Evolutionary conservation across 2,329 filamentous ascomycete species (phyloP).

Genomic region (Aspergillus oerlinghausenensis): DNA sequence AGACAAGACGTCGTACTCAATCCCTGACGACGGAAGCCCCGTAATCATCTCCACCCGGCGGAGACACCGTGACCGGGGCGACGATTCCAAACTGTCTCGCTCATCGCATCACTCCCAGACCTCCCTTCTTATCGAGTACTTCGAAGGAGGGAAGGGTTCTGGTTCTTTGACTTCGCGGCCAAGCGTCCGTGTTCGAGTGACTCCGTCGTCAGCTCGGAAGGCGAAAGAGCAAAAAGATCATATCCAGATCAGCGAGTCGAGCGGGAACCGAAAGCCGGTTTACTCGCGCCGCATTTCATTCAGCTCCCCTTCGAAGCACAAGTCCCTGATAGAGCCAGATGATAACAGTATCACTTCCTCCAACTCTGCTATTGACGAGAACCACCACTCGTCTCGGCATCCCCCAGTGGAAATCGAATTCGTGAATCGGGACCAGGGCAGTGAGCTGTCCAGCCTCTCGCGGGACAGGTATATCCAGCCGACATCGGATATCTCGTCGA

Average conservation of each 20-base stretch:
- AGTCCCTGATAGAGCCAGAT: constrained; percentile 45
- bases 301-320: constrained; percentile 36
- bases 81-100: constrained; percentile 48
- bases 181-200: constrained; percentile 75
- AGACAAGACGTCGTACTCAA: constrained; percentile 48
- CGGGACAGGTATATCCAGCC: constrained; percentile 61
- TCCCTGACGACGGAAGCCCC: constrained; percentile 60
- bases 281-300: constrained; percentile 66
- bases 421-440: constrained; percentile 58
- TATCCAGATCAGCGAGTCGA: constrained; percentile 81
- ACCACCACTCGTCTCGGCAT: constrained; percentile 62
- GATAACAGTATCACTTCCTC: constrained; percentile 66
- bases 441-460: constrained; percentile 61
- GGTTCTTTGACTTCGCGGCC: constrained; percentile 62
- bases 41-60: constrained; percentile 77
- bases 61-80: constrained; percentile 53
- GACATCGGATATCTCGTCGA: constrained; percentile 81
- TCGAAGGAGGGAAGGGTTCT: constrained; percentile 68
- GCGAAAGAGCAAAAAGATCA: constrained; percentile 60
- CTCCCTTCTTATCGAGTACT: constrained; percentile 90
- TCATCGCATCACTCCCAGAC: constrained; percentile 68
- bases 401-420: constrained; percentile 88
- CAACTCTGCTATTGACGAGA: constrained; percentile 74
- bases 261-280: constrained; percentile 66
- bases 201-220: constrained; percentile 63